Conservation (phyloP, 2,329 filamentous ascomycete species). For the Biscogniauxia sp. region DNA sequence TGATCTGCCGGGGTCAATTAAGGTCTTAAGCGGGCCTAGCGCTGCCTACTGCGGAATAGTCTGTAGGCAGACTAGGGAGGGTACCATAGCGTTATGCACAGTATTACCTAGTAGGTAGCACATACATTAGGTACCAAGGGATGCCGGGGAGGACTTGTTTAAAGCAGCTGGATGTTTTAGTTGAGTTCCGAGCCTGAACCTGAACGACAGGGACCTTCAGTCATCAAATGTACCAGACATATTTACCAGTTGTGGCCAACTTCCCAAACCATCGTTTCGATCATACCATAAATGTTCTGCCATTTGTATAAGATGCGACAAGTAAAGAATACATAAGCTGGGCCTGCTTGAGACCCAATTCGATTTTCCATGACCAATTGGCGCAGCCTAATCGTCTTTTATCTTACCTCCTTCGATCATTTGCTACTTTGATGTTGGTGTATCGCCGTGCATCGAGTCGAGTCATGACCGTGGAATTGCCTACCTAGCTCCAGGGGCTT, state of each 20-base stretch:
- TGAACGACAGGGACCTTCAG: neutral
- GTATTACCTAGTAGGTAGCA: too few relatives aligned
- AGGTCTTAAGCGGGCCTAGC: neutral
- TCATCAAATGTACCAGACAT: neutral
- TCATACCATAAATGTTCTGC: too few relatives aligned
- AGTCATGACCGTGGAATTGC: slow-evolving; percentile 22
- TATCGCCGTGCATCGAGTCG: slow-evolving; percentile 14
- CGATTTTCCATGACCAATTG: neutral
- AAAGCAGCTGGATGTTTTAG: neutral
- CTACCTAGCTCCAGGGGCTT: slow-evolving; percentile 22
- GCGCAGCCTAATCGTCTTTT: neutral
- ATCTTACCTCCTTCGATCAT: neutral
- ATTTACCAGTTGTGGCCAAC: neutral
- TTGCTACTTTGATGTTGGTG: too few relatives aligned
- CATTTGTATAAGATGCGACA: too few relatives aligned
- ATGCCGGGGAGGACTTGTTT: neutral
- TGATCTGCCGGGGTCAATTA: neutral
- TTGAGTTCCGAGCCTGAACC: neutral
- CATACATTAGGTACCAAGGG: neutral
- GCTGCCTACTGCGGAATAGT: too few relatives aligned
- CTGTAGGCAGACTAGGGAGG: too few relatives aligned
- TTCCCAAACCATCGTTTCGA: neutral
- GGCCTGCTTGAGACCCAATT: neutral
- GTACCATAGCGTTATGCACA: too few relatives aligned
- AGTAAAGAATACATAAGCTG: too few relatives aligned